Conservation (phyloP, 2,329 filamentous ascomycete genomes). For the Fusarium sp. region DNA sequence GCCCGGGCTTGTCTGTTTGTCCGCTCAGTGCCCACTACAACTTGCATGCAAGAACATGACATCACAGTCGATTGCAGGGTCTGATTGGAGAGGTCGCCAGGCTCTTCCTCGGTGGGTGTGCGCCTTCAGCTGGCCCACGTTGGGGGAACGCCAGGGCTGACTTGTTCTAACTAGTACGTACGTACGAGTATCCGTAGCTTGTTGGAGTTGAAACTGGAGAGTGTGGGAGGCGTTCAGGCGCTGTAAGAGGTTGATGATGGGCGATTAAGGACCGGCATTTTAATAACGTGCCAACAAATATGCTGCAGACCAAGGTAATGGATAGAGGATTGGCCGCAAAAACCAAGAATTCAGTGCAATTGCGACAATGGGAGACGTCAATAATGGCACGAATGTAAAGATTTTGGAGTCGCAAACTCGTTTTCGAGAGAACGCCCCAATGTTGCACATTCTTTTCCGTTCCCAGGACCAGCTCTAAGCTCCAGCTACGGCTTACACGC, state of each 20-base stretch:
- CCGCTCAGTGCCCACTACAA: conserved; percentile 21
- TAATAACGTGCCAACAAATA: conserved; percentile 36
- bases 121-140: conserved; percentile 43
- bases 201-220: conserved; percentile 34
- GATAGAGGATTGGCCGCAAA: conserved; percentile 13
- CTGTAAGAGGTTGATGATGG: conserved; percentile 40
- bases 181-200: not conserved
- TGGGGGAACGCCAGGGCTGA: conserved; percentile 41
- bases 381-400: conserved; percentile 33
- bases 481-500: not conserved
- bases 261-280: conserved; percentile 40
- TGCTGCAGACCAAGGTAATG: conserved; percentile 33
- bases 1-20: conserved; percentile 3
- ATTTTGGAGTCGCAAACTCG: conserved; percentile 18
- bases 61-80: conserved; percentile 27
- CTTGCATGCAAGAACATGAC: conserved; percentile 38
- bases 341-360: conserved; percentile 16
- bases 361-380: conserved; percentile 5
- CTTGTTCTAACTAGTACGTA: conserved; percentile 24
- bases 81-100: conserved; percentile 36
- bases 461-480: not conserved
- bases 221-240: conserved; percentile 21
- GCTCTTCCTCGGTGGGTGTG: conserved; percentile 44
- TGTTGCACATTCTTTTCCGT: conserved; percentile 35
- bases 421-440: conserved; percentile 22